A percentile compares a stretch with the other conserved stretches of the same genome.
Conservation (phyloP, 257 asterid species). For the Striga asiatica region DNA sequence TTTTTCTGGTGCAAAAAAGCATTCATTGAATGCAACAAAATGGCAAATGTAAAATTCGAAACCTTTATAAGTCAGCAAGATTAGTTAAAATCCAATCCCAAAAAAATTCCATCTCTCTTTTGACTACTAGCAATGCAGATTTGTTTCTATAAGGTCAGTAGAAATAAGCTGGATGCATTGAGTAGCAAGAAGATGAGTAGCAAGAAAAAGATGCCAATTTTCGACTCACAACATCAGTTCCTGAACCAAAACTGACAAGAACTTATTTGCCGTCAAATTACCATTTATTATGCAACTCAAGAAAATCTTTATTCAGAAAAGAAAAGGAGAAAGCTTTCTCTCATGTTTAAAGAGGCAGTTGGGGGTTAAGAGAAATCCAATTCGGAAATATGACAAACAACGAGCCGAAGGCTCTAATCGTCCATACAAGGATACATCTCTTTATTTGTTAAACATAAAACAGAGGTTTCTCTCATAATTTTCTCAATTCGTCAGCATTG, state of each 20-base stretch:
- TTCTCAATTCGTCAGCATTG: too few relatives aligned
- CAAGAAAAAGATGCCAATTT: conserved; percentile 29
- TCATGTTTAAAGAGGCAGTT: conserved; percentile 21
- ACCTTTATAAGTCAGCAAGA: too few relatives aligned
- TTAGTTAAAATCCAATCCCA: background rate
- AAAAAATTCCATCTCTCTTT: background rate
- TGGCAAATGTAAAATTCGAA: too few relatives aligned
- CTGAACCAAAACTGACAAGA: conserved; percentile 25
- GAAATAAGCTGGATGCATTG: too few relatives aligned
- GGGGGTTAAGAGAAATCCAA: conserved; percentile 49
- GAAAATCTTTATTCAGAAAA: background rate
- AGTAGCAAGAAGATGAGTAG: conserved; percentile 33
- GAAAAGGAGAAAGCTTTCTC: conserved; percentile 16
- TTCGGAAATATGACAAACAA: conserved; percentile 44
- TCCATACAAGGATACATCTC: conserved; percentile 34
- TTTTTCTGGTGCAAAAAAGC: background rate
- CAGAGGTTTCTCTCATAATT: too few relatives aligned
- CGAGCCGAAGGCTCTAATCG: conserved; percentile 49
- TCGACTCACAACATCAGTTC: conserved; percentile 22
- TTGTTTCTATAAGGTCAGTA: background rate
- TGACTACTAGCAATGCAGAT: too few relatives aligned
- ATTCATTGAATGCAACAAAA: too few relatives aligned
- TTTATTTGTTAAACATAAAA: conserved; percentile 1
- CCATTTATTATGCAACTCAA: background rate
- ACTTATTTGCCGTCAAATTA: background rate